Evolutionary conservation across 495 filamentous ascomycete species (phyloP).

Genomic region (Aspergillus indologenus): DNA sequence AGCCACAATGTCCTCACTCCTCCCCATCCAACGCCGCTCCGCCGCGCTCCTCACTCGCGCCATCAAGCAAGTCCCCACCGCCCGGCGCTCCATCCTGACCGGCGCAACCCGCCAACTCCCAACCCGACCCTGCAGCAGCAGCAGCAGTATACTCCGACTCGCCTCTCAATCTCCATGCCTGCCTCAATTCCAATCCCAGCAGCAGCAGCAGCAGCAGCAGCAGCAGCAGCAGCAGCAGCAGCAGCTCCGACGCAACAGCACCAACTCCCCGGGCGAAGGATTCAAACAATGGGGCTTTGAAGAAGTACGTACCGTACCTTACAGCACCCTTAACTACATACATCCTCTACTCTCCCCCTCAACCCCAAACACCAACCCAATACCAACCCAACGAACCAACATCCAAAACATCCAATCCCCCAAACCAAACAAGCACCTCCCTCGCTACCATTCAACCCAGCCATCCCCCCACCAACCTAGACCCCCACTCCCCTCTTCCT

Average conservation of each 20-base stretch:
- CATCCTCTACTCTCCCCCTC: background rate
- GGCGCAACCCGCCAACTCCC: background rate
- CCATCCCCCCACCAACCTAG: background rate
- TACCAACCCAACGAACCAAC: no score
- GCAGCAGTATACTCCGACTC: conserved; percentile 7
- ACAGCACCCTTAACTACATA: no score
- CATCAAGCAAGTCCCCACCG: conserved; percentile 14
- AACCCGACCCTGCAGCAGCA: background rate
- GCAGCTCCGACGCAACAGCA: conserved; percentile 22
- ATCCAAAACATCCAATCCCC: no score
- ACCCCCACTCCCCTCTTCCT: no score
- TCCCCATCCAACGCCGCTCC: conserved; percentile 21
- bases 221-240: background rate
- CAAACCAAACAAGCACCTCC: background rate
- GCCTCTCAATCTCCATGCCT: conserved; percentile 9
- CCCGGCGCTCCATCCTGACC: conserved; percentile 11
- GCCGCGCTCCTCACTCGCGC: conserved; percentile 13
- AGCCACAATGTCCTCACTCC: conserved; percentile 30
- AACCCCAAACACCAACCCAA: no score
- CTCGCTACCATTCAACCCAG: conserved; percentile 9
- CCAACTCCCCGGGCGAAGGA: background rate
- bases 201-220: background rate
- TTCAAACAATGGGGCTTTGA: conserved; percentile 42
- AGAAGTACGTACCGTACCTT: conserved; percentile 39
- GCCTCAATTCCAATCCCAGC: background rate